Base-by-base conservation (phyloP, 2,329 filamentous ascomycete species). In the Alternaria dauci region DNA sequence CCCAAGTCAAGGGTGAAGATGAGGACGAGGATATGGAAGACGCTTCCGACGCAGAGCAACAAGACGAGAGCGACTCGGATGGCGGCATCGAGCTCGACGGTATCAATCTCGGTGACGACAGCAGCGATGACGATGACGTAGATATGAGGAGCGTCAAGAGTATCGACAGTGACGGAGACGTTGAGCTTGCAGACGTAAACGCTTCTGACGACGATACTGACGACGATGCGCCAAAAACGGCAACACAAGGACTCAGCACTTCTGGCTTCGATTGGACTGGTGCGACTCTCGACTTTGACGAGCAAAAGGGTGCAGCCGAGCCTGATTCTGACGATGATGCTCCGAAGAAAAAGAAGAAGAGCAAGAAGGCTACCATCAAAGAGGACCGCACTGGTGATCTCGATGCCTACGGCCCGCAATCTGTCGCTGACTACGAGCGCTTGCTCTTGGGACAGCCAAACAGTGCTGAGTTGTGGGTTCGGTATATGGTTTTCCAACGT, bases 401-500 rank as follows among this genome's bases (percentile, higher is more conserved):
- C 11, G 93, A 97, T 76, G 88, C 87, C 47, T 88, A 94, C 69
- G 94, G 94, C 0, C 95, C 95, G 2, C 93, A 96, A 76, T 94
- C 92, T 1, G 87, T 92, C 16, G 92, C 91, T 64, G 96, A 99
- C 79, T 99, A 93, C 78, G 96, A 99, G 81, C 90, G 95, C 69
- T 88, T 97, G 25, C 87, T 99, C 42, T 87, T 99, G 23, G 92
- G 93, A 57, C 91, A 96, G 76, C 93, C 95, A 2, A 93, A 98
- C 80, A 94, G 92, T n/a, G 96, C 94, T 0, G 85, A 90, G 63
- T 86, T 98, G 28, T 99, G 95, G 95, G 92, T 97, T 55, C 88
- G 92, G 67, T 99, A 99, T 81, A 98, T 99, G 93, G 93, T 94
- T n/a, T 96, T 96, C 86, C 93, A 98, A 80, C 89, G 97, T 78